These are phyloP conservation scores for Arachnomyces sp. DNA, from an alignment of 2,329 filamentous ascomycete genomes.

Conservation along the genomic window DNA sequence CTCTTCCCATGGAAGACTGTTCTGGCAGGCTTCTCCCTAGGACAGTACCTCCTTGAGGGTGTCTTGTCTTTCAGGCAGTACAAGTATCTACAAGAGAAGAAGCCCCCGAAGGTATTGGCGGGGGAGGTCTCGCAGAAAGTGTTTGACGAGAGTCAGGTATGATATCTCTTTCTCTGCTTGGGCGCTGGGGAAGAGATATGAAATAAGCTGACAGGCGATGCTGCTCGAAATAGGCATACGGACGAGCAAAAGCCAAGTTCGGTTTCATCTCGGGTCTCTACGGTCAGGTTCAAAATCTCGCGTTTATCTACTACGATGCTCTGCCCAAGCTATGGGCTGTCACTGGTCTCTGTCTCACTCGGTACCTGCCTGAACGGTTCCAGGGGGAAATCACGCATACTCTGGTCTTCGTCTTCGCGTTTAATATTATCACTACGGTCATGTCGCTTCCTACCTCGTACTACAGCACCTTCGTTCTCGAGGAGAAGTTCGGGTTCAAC, in stretches of 20 bases:
- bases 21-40: slow-evolving; percentile 87
- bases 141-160: slow-evolving; percentile 83
- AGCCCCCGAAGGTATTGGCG: slow-evolving; percentile 75
- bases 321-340: slow-evolving; percentile 84
- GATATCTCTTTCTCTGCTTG: too few species aligned
- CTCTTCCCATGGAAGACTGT: slow-evolving; percentile 96
- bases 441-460: slow-evolving; percentile 73
- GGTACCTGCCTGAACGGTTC: slow-evolving; percentile 68
- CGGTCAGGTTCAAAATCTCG: slow-evolving; percentile 78
- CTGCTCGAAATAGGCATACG: slow-evolving; percentile 59
- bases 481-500: slow-evolving; percentile 97
- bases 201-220: too few species aligned
- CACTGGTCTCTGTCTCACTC: slow-evolving; percentile 65
- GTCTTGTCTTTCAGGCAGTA: slow-evolving; percentile 88
- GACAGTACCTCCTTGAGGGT: slow-evolving; percentile 82
- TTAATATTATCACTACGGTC: slow-evolving; percentile 71
- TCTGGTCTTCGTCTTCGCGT: slow-evolving; percentile 81
- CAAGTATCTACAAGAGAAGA: slow-evolving; percentile 68
- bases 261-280: slow-evolving; percentile 72
- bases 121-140: slow-evolving; percentile 83
- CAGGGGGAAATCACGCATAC: slow-evolving; percentile 89
- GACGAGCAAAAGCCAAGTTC: slow-evolving; percentile 90
- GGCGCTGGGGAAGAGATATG: too few species aligned
- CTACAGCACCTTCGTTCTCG: slow-evolving; percentile 91
- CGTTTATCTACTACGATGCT: slow-evolving; percentile 82